Evolutionary conservation across 345 rosid genomes (phyloP).

Genomic region (Hevea brasiliensis): DNA sequence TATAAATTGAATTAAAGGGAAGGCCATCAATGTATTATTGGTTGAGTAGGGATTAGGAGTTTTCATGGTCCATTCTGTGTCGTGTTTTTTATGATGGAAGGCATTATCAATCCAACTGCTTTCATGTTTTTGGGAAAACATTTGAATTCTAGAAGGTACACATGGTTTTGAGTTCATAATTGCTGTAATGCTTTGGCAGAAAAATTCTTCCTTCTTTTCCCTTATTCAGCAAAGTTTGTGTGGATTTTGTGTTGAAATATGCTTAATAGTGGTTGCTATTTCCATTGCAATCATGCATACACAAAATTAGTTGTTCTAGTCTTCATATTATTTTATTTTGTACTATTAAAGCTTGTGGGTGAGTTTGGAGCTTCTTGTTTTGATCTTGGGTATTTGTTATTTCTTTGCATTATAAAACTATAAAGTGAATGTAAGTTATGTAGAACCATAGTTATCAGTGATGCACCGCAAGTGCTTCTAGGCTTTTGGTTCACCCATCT

Average conservation of each 20-base stretch:
- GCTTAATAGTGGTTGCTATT: too few species aligned
- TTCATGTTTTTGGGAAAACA: neutral
- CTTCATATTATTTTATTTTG: too few species aligned
- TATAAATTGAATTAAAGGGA: neutral
- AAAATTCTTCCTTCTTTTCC: too few species aligned
- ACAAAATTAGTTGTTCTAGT: too few species aligned
- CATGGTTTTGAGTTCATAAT: neutral
- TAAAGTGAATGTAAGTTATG: too few species aligned
- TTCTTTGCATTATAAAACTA: too few species aligned
- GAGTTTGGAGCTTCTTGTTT: too few species aligned
- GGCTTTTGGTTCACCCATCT: neutral
- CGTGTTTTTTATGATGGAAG: too few species aligned
- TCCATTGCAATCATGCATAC: neutral
- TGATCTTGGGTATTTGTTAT: neutral
- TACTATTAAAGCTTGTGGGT: too few species aligned
- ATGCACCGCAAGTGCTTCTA: neutral
- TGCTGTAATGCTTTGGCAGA: too few species aligned
- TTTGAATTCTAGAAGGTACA: neutral
- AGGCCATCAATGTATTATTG: neutral
- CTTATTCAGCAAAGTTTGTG: neutral
- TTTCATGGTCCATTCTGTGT: too few species aligned
- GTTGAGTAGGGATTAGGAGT: neutral
- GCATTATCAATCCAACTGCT: too few species aligned
- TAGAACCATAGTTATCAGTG: neutral
- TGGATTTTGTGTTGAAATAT: neutral